These are phyloP conservation scores for Sugiyamaella valdiviana DNA, from an alignment of 805 yeast genomes.

Conservation along the genomic window DNA sequence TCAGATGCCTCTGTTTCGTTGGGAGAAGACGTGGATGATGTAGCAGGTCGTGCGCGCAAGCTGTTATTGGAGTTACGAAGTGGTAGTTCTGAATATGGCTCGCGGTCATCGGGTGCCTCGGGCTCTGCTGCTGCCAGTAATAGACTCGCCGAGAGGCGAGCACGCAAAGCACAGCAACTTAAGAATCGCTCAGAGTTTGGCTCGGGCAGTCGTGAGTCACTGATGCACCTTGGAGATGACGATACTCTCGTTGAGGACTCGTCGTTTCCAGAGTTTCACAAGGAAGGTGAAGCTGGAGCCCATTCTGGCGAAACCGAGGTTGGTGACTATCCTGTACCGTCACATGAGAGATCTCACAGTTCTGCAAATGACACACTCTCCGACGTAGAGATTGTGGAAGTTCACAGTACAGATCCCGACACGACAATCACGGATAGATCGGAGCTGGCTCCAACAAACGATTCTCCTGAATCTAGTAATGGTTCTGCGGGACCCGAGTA, in stretches of 20 bases:
- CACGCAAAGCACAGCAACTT: constrained; percentile 20
- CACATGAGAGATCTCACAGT: neutral
- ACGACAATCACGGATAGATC: neutral
- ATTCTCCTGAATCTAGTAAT: too few relatives aligned
- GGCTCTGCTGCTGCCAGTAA: constrained; percentile 7
- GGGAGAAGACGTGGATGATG: constrained; percentile 35
- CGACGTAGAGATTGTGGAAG: neutral
- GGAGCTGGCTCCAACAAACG: too few relatives aligned
- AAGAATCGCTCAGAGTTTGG: constrained; percentile 1
- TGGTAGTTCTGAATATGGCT: constrained; percentile 17
- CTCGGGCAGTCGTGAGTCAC: neutral
- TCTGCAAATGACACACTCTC: neutral
- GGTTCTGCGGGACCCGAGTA: too few relatives aligned
- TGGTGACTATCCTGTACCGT: neutral
- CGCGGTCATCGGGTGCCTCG: constrained; percentile 7
- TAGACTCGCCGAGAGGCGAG: constrained; percentile 23
- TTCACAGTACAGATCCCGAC: neutral
- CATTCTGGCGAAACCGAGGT: neutral
- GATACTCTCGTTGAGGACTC: neutral
- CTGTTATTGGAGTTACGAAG: constrained; percentile 57
- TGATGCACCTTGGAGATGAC: neutral
- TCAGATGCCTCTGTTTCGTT: constrained; percentile 1
- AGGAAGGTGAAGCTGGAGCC: neutral
- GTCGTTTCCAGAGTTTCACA: neutral
- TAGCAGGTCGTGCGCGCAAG: constrained; percentile 56